phyloP scores from a whole-genome alignment of 2,329 filamentous ascomycete genomes.

The Hymenoscyphus fructigenus region DNA sequence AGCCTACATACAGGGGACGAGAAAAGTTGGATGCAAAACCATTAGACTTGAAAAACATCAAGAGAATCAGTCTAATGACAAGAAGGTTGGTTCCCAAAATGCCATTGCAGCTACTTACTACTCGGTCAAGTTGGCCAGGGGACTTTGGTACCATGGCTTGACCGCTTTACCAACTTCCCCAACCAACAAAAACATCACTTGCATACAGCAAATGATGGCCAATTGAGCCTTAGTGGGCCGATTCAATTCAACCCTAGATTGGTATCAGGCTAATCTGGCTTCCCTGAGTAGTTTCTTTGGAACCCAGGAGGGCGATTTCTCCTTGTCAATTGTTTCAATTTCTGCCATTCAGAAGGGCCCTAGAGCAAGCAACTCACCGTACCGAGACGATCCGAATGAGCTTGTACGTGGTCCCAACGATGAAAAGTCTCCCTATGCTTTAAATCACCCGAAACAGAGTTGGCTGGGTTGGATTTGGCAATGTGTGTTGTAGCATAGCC shows the following conservation, averaged over 20 bases:
- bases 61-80: constrained; percentile 75
- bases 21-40: constrained; percentile 58
- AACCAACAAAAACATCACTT: background rate
- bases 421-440: constrained; percentile 8
- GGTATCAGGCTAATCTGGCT: background rate
- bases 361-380: constrained; percentile 10
- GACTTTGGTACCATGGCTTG: background rate
- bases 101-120: background rate
- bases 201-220: background rate
- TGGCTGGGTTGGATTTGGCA: constrained; percentile 22
- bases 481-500: constrained; percentile 12
- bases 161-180: background rate
- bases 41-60: constrained; percentile 60
- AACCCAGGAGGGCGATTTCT: constrained; percentile 67
- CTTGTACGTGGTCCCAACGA: background rate
- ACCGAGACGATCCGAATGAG: constrained; percentile 24
- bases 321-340: constrained; percentile 54
- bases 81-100: constrained; percentile 57
- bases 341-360: constrained; percentile 41
- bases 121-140: constrained; percentile 5
- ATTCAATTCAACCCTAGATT: background rate
- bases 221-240: background rate
- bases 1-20: constrained; percentile 71
- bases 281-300: constrained; percentile 62
- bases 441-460: constrained; percentile 7